These are phyloP conservation scores for Adansonia gregorii DNA, from an alignment of 441 rosid species.

Conservation along the genomic window DNA sequence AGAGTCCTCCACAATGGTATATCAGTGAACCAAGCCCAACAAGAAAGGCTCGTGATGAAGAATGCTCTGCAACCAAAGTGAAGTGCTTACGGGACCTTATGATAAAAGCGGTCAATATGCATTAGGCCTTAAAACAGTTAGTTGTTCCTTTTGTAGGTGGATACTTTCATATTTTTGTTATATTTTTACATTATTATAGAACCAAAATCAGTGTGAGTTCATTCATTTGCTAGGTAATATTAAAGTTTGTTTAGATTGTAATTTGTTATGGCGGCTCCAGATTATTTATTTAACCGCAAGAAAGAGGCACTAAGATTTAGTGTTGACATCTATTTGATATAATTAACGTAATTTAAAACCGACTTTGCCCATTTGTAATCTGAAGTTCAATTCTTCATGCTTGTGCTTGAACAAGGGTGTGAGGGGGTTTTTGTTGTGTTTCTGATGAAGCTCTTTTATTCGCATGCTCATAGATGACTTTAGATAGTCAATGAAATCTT, in stretches of 20 bases:
- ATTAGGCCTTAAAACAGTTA: neutral
- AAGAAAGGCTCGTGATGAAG: neutral
- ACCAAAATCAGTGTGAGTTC: neutral
- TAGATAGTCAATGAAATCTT: neutral
- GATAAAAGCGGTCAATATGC: neutral
- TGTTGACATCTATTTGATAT: neutral
- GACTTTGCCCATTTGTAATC: neutral
- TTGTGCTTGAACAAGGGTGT: neutral
- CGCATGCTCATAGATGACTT: neutral
- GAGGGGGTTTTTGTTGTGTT: neutral
- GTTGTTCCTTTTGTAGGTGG: neutral
- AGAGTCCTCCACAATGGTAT: neutral
- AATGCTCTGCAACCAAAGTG: neutral
- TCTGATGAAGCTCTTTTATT: neutral
- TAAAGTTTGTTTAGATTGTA: neutral
- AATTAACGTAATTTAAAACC: neutral
- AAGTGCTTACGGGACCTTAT: neutral
- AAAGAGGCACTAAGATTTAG: neutral
- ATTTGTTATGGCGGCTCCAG: neutral
- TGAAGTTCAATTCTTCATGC: neutral
- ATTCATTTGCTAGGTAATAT: neutral
- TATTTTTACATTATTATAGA: neutral
- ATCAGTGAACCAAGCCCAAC: neutral
- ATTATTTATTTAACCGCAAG: neutral
- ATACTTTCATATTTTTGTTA: neutral